Evolutionary conservation across 129 eudicot species (phyloP).

Genomic region (Kitagawia praeruptora): DNA sequence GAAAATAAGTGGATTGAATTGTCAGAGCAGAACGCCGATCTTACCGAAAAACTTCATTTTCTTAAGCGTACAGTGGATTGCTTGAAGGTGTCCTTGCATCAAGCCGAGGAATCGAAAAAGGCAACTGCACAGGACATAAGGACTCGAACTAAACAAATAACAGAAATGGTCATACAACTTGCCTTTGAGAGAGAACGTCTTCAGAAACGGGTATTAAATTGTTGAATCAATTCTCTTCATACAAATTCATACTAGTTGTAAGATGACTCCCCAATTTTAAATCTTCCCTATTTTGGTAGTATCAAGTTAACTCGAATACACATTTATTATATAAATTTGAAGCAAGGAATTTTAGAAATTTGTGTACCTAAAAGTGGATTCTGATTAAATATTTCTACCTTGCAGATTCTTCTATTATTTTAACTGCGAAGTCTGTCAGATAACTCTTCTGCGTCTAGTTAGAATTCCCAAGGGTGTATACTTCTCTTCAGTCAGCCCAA

Average conservation of each 20-base stretch:
- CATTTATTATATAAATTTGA: neutral
- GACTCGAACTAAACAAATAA: conserved; percentile 50
- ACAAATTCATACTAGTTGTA: neutral
- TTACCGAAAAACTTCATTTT: conserved; percentile 43
- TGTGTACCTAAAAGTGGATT: neutral
- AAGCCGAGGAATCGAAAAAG: conserved; percentile 57
- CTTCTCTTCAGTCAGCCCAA: conserved; percentile 1
- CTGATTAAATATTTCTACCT: neutral
- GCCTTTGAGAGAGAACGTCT: conserved; percentile 89
- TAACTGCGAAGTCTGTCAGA: neutral
- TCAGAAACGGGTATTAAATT: conserved; percentile 62
- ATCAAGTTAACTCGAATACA: neutral
- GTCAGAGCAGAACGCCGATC: conserved; percentile 58
- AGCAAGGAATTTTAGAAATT: neutral
- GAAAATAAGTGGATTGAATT: conserved; percentile 71
- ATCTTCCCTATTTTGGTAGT: neutral
- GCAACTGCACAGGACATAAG: conserved; percentile 70
- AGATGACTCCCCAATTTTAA: neutral
- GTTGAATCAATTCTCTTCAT: neutral
- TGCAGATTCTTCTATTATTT: neutral
- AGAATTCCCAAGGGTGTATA: neutral
- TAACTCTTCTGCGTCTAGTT: neutral
- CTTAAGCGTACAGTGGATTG: conserved; percentile 34
- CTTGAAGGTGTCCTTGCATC: conserved; percentile 62
- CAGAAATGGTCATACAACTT: conserved; percentile 65